Evolutionary conservation across 2,329 filamentous ascomycete genomes (phyloP).

Genomic region (Ustulina deusta): DNA sequence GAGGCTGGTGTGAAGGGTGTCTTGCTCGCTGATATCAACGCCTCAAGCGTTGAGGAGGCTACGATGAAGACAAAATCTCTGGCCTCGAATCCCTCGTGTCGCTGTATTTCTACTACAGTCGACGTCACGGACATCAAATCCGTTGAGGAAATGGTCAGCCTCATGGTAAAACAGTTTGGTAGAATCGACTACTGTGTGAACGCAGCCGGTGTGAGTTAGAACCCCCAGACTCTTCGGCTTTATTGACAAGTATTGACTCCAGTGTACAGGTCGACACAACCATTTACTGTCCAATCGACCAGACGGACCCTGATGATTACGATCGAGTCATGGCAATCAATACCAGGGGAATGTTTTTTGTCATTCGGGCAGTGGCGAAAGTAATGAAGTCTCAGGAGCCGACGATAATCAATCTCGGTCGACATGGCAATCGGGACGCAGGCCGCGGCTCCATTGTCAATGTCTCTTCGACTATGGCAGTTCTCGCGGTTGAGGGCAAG

Average conservation of each 20-base stretch:
- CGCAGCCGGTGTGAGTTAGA: slow-evolving; percentile 33
- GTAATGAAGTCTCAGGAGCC: slow-evolving; percentile 42
- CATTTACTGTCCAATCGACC: neutral
- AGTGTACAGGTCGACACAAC: neutral
- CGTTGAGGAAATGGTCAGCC: slow-evolving; percentile 31
- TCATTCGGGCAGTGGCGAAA: slow-evolving; percentile 37
- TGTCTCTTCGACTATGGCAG: slow-evolving; percentile 45
- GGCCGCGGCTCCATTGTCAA: slow-evolving; percentile 51
- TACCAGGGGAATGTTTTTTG: slow-evolving; percentile 40
- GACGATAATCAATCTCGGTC: slow-evolving; percentile 25
- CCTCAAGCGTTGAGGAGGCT: slow-evolving; percentile 27
- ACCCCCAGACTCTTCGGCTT: neutral
- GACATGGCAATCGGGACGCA: slow-evolving; percentile 37
- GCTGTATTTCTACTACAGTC: slow-evolving; percentile 1
- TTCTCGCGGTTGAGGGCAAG: slow-evolving; percentile 39
- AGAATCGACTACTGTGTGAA: slow-evolving; percentile 44
- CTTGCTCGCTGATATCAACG: slow-evolving; percentile 40
- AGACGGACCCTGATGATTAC: slow-evolving; percentile 42
- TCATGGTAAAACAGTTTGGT: slow-evolving; percentile 32
- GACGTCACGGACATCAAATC: slow-evolving; percentile 22
- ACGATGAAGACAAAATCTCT: slow-evolving; percentile 35
- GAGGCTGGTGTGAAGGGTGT: slow-evolving; percentile 42
- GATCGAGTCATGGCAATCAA: slow-evolving; percentile 43
- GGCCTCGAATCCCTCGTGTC: slow-evolving; percentile 31
- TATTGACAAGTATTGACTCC: neutral